Evolutionary conservation across 768 basidiomycete species (phyloP), one percentile per base, ranked within the genome.

Genomic region (Phlebiopsis gigantea): DNA sequence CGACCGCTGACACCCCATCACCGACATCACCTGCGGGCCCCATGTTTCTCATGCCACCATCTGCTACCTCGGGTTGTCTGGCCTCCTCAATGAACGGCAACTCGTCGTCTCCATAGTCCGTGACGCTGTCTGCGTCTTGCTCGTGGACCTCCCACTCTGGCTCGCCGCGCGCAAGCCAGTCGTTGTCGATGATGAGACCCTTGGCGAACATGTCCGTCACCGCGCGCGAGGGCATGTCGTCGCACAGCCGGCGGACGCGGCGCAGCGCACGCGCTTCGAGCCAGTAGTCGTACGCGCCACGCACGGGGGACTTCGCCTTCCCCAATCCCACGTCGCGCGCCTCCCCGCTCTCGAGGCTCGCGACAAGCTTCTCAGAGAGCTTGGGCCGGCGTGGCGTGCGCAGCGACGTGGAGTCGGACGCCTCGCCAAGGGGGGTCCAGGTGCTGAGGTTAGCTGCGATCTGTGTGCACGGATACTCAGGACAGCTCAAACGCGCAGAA

Each of bases 211-310:
- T 67, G 51, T 73, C 66, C 42, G 84, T 80, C 26, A 83, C 72
- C 56, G 73, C 64, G 1, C 55, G 70, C 28, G 83, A 82, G 56
- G 76, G 67, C 12, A 87, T 69, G 65, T 82, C 75, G 22, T 73
- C 74, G 57, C 81, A 63, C 31, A 69, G 70, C 25, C 70, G 66
- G 21, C 75, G 62, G 5, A 51, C 50, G 61, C 73, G 74, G 9
- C 75, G 74, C 46, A 47, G n/a, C 17, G 59, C 53, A 44, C 53
- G 58, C 22, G 52, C 53, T 43, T 55, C 56, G 41, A 65, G 46
- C 53, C 56, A 63, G 25, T 46, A 30, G 45, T 83, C 82, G 60
- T 83, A 85, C 54, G 79, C 75, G 53, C 78, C 74, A 43, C 62
- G 60, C 59, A 57, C 58, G 26, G 55, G 50, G n/a, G n/a, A n/a